phyloP scores from a whole-genome alignment of 2,329 filamentous ascomycete genomes.

The Aaosphaeria arxii region DNA sequence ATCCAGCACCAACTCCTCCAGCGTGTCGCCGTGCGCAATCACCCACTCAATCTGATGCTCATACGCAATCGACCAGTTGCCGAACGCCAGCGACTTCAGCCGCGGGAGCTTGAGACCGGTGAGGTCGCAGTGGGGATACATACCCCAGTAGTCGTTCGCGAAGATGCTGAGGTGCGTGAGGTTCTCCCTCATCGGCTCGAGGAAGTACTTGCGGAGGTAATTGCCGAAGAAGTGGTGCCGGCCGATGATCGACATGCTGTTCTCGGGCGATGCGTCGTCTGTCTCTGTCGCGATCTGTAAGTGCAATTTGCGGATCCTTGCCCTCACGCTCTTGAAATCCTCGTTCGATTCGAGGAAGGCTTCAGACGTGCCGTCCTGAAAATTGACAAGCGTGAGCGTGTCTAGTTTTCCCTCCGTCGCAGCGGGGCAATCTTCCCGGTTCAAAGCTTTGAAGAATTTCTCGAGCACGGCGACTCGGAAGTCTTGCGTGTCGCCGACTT shows the following conservation, averaged over 20 bases:
- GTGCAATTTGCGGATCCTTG: slow-evolving; percentile 10
- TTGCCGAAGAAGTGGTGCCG: slow-evolving; percentile 16
- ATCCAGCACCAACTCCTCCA: slow-evolving; percentile 44
- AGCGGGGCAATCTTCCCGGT: not conserved
- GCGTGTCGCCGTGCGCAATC: slow-evolving; percentile 33
- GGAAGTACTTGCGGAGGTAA: slow-evolving; percentile 14
- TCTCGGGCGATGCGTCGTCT: slow-evolving; percentile 9
- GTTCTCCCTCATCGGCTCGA: slow-evolving; percentile 13
- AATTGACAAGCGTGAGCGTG: slow-evolving; percentile 16
- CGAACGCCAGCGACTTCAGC: slow-evolving; percentile 40
- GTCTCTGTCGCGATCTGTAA: slow-evolving; percentile 17
- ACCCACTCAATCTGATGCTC: slow-evolving; percentile 50
- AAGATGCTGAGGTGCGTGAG: slow-evolving; percentile 41
- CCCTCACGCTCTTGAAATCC: slow-evolving; percentile 13
- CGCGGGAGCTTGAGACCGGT: slow-evolving; percentile 37
- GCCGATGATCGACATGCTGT: slow-evolving; percentile 5
- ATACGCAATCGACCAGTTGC: slow-evolving; percentile 43
- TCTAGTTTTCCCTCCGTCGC: slow-evolving; percentile 2
- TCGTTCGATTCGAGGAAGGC: slow-evolving; percentile 4
- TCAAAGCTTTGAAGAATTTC: slow-evolving; percentile 3
- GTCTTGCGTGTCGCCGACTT: slow-evolving; percentile 5
- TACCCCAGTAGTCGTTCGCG: slow-evolving; percentile 33
- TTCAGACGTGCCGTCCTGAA: slow-evolving; percentile 14
- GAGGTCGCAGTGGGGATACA: slow-evolving; percentile 41
- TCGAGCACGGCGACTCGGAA: slow-evolving; percentile 9